Percentiles rank a stretch among this genome's conserved stretches.
phyloP scores from a whole-genome alignment of 2,329 filamentous ascomycete species.

The Tolypocladium capitatum region DNA sequence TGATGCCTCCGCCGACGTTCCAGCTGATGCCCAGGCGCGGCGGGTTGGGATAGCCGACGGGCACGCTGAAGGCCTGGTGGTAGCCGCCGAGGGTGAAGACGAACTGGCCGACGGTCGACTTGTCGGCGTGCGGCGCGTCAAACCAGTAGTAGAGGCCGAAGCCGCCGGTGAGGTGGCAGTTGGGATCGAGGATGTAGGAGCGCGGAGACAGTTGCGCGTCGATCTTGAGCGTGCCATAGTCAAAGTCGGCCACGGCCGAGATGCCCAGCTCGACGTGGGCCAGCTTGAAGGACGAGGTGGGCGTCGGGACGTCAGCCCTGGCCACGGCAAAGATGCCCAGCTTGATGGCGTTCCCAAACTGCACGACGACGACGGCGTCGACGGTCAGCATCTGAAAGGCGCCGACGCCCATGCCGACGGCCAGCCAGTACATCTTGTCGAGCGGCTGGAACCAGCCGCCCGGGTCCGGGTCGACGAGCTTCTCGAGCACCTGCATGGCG shows the following conservation, averaged over 20 bases:
- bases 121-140: too few species aligned
- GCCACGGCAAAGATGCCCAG: slow-evolving; percentile 22
- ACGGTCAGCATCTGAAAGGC: slow-evolving; percentile 25
- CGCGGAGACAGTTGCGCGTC: slow-evolving; percentile 26
- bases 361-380: slow-evolving; percentile 21
- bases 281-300: slow-evolving; percentile 9
- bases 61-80: slow-evolving; percentile 21
- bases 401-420: slow-evolving; percentile 21
- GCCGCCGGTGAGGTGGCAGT: too few species aligned
- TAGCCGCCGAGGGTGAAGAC: slow-evolving; percentile 34
- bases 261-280: slow-evolving; percentile 26
- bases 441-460: slow-evolving; percentile 18
- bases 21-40: slow-evolving; percentile 25
- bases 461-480: background rate
- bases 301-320: slow-evolving; percentile 14
- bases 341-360: slow-evolving; percentile 16
- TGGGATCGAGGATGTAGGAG: slow-evolving; percentile 22
- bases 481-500: slow-evolving; percentile 1
- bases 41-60: slow-evolving; percentile 22
- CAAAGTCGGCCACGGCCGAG: slow-evolving; percentile 18
- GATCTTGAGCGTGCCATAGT: slow-evolving; percentile 19
- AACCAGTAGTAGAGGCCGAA: too few species aligned
- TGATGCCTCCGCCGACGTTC: slow-evolving; percentile 15
- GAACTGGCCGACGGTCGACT: slow-evolving; percentile 20
- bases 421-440: slow-evolving; percentile 21